Percentiles rank a stretch among this genome's conserved stretches.
Conservation (phyloP, 129 eudicot genomes). For the Helianthus tuberosus region DNA sequence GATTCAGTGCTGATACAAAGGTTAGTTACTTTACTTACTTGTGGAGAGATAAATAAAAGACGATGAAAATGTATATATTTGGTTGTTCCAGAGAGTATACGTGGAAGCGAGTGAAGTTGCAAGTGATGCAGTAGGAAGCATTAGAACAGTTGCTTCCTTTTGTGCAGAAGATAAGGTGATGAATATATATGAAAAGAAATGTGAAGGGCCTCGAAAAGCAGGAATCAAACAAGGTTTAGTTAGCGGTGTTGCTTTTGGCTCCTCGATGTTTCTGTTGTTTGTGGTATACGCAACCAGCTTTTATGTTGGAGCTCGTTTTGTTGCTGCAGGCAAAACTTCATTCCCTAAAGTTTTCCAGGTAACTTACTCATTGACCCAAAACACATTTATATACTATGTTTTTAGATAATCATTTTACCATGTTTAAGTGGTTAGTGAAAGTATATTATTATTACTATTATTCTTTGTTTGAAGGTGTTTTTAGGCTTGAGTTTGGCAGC, state of each 20-base stretch:
- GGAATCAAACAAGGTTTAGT: constrained; percentile 76
- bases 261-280: constrained; percentile 49
- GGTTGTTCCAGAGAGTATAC: constrained; percentile 52
- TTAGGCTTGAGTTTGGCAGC: constrained; percentile 44
- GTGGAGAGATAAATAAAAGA: background rate
- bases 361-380: constrained; percentile 22
- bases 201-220: constrained; percentile 65
- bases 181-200: constrained; percentile 57
- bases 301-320: constrained; percentile 75
- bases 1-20: constrained; percentile 90
- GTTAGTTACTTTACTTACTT: constrained; percentile 24
- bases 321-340: constrained; percentile 65
- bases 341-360: constrained; percentile 72
- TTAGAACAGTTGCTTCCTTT: constrained; percentile 86
- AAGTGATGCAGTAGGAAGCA: constrained; percentile 81
- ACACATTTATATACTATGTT: background rate
- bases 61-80: background rate
- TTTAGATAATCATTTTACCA: constrained; percentile 32
- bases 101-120: constrained; percentile 92
- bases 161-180: constrained; percentile 82
- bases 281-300: constrained; percentile 75
- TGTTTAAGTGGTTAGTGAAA: constrained; percentile 39
- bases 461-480: constrained; percentile 30
- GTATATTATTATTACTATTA: background rate
- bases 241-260: constrained; percentile 73